Evolutionary conservation across 495 filamentous ascomycete species (phyloP), one percentile per base, ranked within the genome.

Genomic region (Xylaria castorea): DNA sequence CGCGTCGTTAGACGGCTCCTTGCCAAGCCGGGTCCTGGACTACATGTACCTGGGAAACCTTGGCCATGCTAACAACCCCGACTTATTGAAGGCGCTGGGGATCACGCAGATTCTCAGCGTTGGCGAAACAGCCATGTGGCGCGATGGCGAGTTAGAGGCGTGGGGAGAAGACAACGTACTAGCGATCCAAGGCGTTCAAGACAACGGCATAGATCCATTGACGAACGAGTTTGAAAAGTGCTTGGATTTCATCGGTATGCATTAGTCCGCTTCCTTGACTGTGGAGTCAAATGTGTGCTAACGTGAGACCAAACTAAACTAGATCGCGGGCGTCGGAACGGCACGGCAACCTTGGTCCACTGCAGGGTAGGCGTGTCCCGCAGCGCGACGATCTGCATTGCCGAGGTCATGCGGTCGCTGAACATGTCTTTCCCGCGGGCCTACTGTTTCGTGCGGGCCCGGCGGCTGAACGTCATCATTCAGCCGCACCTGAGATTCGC

Each of bases 1-100:
- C 50, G 82, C 87, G 25, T 89, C 88, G 51, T 92, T 97, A 77
- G 96, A 99, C 75, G 96, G 96, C 7, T 96, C 93, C 66, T 84
- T 99, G 5, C 96, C 96, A 0, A 97, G 93, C 75, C 88, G 95
- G 5, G 89, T 99, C 58, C 80, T 97, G 32, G 90, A 92, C n/a
- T 97, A 98, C 78, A 94, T 98, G 90, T 98, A 98, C 78, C 86
- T 98, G 22, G 95, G 95, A 1, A 98, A 98, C 78, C 86, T 98
- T 4, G 88, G 88, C 2, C 95, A 98, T 73, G 95, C 95, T 2
- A 98, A 97, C 76, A 98, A 98, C 75, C 94, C 94, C 0, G 92
- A 92, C 38, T 81, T 99, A 58, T 82, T 99, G 12, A 84, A 85
- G 76, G 87, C 89, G 58, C 81, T 99, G 78, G 95, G 95, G 1